A percentile compares a stretch with the other conserved stretches of the same genome.
These are phyloP conservation scores for Smittium mucronatum DNA, from an alignment of 371 early-diverging fungal species.

Conservation along the genomic window DNA sequence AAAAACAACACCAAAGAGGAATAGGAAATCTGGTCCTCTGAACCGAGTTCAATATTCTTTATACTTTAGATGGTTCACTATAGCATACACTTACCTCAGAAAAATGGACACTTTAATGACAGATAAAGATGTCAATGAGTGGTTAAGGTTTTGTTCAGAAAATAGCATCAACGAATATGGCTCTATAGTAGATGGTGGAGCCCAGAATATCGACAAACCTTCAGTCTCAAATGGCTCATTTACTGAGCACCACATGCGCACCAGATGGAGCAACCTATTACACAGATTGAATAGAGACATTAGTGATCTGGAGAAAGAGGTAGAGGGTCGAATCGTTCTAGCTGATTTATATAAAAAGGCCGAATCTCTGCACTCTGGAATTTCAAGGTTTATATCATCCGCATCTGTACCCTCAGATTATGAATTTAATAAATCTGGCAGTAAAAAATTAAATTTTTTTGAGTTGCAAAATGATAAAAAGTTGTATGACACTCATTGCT, in stretches of 20 bases:
- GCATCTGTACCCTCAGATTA: background rate
- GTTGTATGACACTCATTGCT: background rate
- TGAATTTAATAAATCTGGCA: background rate
- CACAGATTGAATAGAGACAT: slow-evolving; percentile 3
- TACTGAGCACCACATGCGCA: background rate
- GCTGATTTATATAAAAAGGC: background rate
- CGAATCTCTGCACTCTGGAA: background rate
- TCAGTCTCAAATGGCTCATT: background rate
- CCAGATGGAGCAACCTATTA: slow-evolving; percentile 10
- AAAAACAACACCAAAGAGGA: background rate
- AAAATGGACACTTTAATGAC: slow-evolving; percentile 6
- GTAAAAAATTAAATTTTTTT: background rate
- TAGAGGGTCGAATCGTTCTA: background rate
- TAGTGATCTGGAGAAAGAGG: background rate
- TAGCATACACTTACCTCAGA: slow-evolving; percentile 7
- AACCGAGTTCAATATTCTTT: background rate
- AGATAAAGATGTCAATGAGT: background rate
- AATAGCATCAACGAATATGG: background rate
- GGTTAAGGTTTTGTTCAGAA: background rate
- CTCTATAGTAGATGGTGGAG: background rate
- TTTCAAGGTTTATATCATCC: background rate
- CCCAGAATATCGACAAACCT: background rate
- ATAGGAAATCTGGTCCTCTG: background rate
- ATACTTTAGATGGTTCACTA: slow-evolving; percentile 10
- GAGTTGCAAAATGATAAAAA: background rate